Conservation (phyloP, 257 asterid genomes). For the Solanum sitiens region DNA sequence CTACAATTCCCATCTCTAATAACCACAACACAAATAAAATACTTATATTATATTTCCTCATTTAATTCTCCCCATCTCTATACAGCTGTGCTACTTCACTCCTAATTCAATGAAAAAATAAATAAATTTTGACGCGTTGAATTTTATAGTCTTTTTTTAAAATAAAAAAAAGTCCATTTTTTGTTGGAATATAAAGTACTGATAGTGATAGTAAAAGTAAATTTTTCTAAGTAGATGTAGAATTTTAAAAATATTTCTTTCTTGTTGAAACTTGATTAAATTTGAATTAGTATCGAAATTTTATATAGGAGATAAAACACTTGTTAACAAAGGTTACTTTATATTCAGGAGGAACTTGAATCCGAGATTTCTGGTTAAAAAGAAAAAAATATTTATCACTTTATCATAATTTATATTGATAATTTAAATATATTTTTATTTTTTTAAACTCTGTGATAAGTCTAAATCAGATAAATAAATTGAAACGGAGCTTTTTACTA, state of each 20-base stretch:
- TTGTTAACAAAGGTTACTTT: fast-evolving
- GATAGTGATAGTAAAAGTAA: neutral
- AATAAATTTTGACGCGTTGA: neutral
- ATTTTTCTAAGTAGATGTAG: neutral
- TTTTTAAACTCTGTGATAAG: too few relatives aligned
- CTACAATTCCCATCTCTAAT: neutral
- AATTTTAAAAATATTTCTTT: neutral
- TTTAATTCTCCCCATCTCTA: neutral
- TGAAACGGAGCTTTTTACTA: neutral
- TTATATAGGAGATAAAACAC: too few relatives aligned
- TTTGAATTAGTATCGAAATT: fast-evolving
- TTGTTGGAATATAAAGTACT: neutral
- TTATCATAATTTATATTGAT: too few relatives aligned
- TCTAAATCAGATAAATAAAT: neutral
- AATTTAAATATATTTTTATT: too few relatives aligned
- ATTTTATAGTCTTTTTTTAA: neutral
- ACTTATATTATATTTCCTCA: neutral
- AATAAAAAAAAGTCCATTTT: neutral
- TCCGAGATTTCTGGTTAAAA: too few relatives aligned
- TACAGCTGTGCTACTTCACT: constrained; percentile 5
- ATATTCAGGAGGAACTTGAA: too few relatives aligned
- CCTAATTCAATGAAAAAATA: neutral
- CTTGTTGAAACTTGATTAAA: fast-evolving
- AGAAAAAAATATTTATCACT: too few relatives aligned
- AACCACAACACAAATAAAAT: neutral